Conservation (phyloP, 2,329 filamentous ascomycete species). For the Aspergillus versicolor region DNA sequence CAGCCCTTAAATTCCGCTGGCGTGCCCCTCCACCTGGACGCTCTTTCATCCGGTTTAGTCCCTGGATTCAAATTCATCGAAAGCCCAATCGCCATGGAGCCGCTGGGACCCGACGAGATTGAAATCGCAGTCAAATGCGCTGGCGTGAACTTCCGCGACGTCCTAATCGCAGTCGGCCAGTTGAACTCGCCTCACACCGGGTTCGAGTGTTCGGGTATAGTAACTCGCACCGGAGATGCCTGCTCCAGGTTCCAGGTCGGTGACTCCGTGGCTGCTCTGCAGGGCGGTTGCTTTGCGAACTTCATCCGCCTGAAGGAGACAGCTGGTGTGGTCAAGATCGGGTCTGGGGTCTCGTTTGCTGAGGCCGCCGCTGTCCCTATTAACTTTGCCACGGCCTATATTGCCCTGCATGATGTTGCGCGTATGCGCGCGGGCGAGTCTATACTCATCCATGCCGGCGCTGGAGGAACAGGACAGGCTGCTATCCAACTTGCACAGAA, state of each 20-base stretch:
- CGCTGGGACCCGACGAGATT: neutral
- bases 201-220: neutral
- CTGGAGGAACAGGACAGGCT: neutral
- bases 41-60: neutral
- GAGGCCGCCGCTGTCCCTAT: neutral
- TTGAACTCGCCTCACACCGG: neutral
- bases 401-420: neutral
- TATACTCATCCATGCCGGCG: neutral
- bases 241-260: neutral
- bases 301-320: neutral
- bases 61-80: neutral
- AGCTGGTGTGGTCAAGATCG: neutral
- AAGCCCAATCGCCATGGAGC: neutral
- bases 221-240: neutral
- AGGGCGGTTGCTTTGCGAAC: neutral
- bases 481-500: neutral
- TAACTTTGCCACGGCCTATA: neutral
- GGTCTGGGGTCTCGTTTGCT: neutral
- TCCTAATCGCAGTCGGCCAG: constrained; percentile 1
- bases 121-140: neutral
- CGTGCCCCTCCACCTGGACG: neutral
- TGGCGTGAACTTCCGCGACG: neutral
- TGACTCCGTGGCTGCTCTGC: neutral
- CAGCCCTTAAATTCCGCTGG: neutral
- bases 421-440: neutral